Evolutionary conservation across 352 stramenopile genomes (phyloP), one percentile per base, ranked within the genome.

Genomic region (Pythium grandisporangium): DNA sequence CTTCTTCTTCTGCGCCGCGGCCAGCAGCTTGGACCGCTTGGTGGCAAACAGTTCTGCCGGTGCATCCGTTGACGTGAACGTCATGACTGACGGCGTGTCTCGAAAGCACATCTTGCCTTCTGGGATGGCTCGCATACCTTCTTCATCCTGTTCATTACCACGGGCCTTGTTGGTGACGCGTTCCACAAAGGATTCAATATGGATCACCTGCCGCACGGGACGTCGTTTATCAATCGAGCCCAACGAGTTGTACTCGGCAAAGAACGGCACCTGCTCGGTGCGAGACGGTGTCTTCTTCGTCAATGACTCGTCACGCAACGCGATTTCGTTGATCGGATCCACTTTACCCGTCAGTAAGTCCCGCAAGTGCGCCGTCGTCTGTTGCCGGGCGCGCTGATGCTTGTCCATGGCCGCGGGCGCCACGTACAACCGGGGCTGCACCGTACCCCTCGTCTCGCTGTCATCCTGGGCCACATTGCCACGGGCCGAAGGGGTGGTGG

Each of bases 231-330:
- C 54, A 27, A 72, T 66, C n/a, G 72, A 82, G 0, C 72, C 72
- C 6, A 85, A 50, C 26, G 71, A 84, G 30, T 82, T 80, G 37
- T 72, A 83, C 23, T 73, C 66, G 6, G 68, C 64, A 2, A 83
- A 41, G 26, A 77, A 69, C 26, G 79, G 56, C 16, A 63, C 66
- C 0, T 66, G 51, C 21, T 72, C 60, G 3, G 71, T 50, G n/a
- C n/a, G n/a, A n/a, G n/a, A n/a, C n/a, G n/a, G n/a, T n/a, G n/a
- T n/a, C n/a, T n/a, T n/a, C n/a, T n/a, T n/a, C n/a, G n/a, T n/a
- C n/a, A n/a, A n/a, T n/a, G n/a, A n/a, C n/a, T n/a, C n/a, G n/a
- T n/a, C n/a, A n/a, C n/a, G n/a, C n/a, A n/a, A n/a, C n/a, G n/a
- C n/a, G n/a, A n/a, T n/a, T 11, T 57, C 38, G 23, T 50, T 29